Evolutionary conservation across 495 filamentous ascomycete species (phyloP).

Genomic region (Penicillium coffeae): DNA sequence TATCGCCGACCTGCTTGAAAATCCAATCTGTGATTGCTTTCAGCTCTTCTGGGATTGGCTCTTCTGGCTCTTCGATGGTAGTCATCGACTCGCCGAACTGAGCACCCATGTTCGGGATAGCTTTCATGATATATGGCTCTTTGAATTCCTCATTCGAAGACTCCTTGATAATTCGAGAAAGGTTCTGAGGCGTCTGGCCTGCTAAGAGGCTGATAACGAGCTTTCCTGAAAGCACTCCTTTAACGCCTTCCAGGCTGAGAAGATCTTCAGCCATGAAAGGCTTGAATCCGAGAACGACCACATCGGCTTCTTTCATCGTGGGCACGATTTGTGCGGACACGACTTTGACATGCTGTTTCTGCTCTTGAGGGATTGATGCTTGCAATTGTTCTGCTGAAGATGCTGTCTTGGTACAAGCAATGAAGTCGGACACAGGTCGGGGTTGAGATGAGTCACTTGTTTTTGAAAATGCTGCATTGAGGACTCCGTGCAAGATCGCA

Average conservation of each 20-base stretch:
- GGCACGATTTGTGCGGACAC: slow-evolving; percentile 17
- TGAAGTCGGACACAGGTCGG: slow-evolving; percentile 20
- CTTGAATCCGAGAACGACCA: slow-evolving; percentile 35
- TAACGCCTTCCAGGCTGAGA: slow-evolving; percentile 21
- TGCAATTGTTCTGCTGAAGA: slow-evolving; percentile 20
- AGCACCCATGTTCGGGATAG: slow-evolving; percentile 35
- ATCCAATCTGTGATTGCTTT: slow-evolving; percentile 23
- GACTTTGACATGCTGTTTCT: slow-evolving; percentile 15
- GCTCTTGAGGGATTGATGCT: slow-evolving; percentile 7
- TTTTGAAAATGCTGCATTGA: slow-evolving; percentile 23
- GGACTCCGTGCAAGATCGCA: slow-evolving; percentile 32
- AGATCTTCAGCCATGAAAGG: slow-evolving; percentile 33
- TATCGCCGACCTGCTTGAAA: slow-evolving; percentile 27
- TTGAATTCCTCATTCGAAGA: not conserved
- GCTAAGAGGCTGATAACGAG: slow-evolving; percentile 81
- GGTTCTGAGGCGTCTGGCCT: slow-evolving; percentile 65
- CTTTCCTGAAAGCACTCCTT: slow-evolving; percentile 58
- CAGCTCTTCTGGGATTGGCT: slow-evolving; percentile 7
- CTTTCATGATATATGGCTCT: slow-evolving; percentile 26
- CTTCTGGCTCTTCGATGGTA: slow-evolving; percentile 23
- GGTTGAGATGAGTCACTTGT: not conserved
- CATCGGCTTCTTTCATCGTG: slow-evolving; percentile 27
- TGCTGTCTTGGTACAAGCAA: slow-evolving; percentile 28
- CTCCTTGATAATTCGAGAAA: slow-evolving; percentile 56
- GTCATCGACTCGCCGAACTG: slow-evolving; percentile 34